Base-by-base conservation (phyloP, 768 basidiomycete genomes). In the Leccinum boreale region DNA sequence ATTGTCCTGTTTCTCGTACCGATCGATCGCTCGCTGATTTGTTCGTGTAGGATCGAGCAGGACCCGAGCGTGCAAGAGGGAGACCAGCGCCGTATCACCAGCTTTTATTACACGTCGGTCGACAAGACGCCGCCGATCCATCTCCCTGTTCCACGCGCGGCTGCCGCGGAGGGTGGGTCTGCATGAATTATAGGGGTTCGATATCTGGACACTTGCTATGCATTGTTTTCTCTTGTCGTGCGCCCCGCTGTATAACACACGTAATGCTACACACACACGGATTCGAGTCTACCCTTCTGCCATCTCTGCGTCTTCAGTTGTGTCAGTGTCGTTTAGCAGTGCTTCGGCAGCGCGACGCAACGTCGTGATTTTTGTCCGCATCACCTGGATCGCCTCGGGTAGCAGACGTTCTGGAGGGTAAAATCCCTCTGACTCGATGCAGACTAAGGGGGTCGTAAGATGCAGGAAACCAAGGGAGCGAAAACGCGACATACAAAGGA, bases 351-450 rank as follows among this genome's bases (percentile, higher is more conserved):
- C 88, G 14, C 74, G 72, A 44, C 80, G 78, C 17, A 92, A 77
- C 5, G 73, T 75, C 3, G 77, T 73, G 17, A 97, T 82, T 70
- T 98, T 98, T 36, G 79, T 79, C 47, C 93, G 79, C 84, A 98
- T 87, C 47, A 97, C 86, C 26, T 79, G 77, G 61, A 94, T 81
- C 0, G 94, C 80, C 66, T 94, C 93, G 0, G 85, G 85, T 14
- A 96, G 75, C 11, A 98, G 77, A 31, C 90, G 81, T 73, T 95
- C 85, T 0, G 96, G 94, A 3, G 82, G 74, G 68, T 97, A 97
- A 12, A 91, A 84, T 5, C 95, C 89, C 66, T 94, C 91, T 0
- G 93, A 93, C 72, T 98, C 95, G 39, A 98, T 80, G 59, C 84
- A 90, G 77, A 92, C 95, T 72, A 23, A 24, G 0, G 8, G 92